Evolutionary conservation across 768 basidiomycete species (phyloP).

Genomic region (Lentinula raphanica): DNA sequence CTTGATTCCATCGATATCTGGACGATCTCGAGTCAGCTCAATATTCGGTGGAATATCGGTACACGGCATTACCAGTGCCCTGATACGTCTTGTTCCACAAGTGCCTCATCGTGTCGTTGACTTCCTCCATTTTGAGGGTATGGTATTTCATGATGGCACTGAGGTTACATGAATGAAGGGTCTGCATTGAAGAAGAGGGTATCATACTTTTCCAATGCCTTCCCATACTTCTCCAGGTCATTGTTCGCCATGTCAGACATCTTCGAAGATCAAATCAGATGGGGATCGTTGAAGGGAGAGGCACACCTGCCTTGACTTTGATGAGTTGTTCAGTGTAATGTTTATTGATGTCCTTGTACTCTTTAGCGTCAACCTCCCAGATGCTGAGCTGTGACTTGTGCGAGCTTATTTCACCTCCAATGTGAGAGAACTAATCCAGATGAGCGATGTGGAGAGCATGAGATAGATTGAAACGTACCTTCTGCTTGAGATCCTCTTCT

Average conservation of each 20-base stretch:
- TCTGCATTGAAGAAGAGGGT: not conserved
- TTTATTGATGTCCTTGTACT: slow-evolving; percentile 84
- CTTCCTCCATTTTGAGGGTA: slow-evolving; percentile 96
- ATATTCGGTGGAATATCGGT: slow-evolving; percentile 11
- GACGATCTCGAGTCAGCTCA: not conserved
- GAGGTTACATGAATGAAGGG: slow-evolving; percentile 12
- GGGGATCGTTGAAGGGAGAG: not conserved
- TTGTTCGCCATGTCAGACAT: slow-evolving; percentile 97
- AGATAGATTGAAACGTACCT: slow-evolving; percentile 36
- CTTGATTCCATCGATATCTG: slow-evolving; percentile 97
- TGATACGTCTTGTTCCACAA: slow-evolving; percentile 99
- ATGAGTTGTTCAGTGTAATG: slow-evolving; percentile 87
- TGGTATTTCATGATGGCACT: slow-evolving; percentile 99
- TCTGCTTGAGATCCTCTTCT: slow-evolving; percentile 66
- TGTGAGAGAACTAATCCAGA: slow-evolving; percentile 58
- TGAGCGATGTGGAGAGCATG: not conserved
- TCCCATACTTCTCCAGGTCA: slow-evolving; percentile 95
- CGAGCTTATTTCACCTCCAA: slow-evolving; percentile 79
- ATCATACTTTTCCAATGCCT: slow-evolving; percentile 90
- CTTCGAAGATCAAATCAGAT: slow-evolving; percentile 33
- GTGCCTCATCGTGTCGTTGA: slow-evolving; percentile 96
- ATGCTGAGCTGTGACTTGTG: slow-evolving; percentile 60
- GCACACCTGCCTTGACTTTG: slow-evolving; percentile 75
- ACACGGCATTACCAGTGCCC: slow-evolving; percentile 69
- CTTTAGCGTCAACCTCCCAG: slow-evolving; percentile 66